Evolutionary conservation across 164 flowering plant species (phyloP), one percentile per base, ranked within the genome.

Genomic region (Taxillus chinensis): DNA sequence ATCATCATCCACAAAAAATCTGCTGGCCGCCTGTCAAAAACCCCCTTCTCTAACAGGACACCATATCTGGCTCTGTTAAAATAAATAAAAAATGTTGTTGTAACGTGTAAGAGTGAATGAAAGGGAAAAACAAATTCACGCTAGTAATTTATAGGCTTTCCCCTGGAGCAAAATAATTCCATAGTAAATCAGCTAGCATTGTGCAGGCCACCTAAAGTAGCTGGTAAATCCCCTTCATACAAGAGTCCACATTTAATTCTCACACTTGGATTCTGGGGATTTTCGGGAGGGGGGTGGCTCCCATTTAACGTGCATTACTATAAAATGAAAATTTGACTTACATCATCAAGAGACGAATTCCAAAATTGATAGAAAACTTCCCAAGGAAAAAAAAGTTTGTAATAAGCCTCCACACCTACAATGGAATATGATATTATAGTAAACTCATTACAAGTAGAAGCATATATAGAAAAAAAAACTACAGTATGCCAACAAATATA

Each of bases 1-100:
- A 95, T 77, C 83, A 95, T 82, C 97, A 95, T 95, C 97, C 97
- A 95, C 78, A 95, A 78, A 75, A 95, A 95, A 77, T 91, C 99
- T 63, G 97, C 90, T 2, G 97, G 84, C 42, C 97, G 87, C 74
- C 93, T 73, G 46, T 80, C 80, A 71, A 89, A 95, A 42, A 96
- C 91, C 39, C 93, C 97, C 63, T 75, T 78, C 77, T 95, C 97
- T 45, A 95, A 79, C 67, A 87, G 93, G 46, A 91, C 99, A 40
- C 96, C 95, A 78, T 95, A 91, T 69, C 97, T 86, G 58, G 86
- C 90, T 81, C 99, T 91, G 75, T 51, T 48, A 3, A 7, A 52
- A 53, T 38, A 62, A 61, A 45, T 67, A 66, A 43, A 62, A 15
- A 58, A 45, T 45, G 17, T 41, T 55, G 14, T 2, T n/a, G 7